Base-by-base conservation (phyloP, 1,284 basidiomycete genomes). In the Waitea zeae region DNA sequence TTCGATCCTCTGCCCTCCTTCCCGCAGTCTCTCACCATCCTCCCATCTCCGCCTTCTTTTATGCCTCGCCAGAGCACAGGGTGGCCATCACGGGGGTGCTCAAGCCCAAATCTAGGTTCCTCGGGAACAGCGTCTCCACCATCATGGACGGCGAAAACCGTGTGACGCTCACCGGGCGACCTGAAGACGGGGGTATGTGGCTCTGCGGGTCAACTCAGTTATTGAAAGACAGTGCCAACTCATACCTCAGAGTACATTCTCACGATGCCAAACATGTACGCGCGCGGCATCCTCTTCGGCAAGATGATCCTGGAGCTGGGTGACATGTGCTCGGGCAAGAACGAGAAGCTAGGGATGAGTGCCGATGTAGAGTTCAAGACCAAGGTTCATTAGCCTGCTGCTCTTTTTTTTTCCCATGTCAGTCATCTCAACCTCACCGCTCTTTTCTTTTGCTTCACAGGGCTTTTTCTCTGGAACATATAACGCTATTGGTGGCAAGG, bases 271-370 rank as follows among this genome's bases (percentile, higher is more conserved):
- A 95, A 93, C 60, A 93, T 93, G 83, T 97, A 95, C 52, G 92
- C 92, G 14, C 73, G 93, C 30, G 93, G 95, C 1, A 98, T 98
- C 46, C 58, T 97, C 30, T 97, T 96, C 52, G 95, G 93, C 12
- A 93, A 90, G 64, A 96, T 99, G 90, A 79, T 97, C 13, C 64
- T 96, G 34, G 93, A 99, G 59, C 66, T 99, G 12, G 93, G 93
- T 6, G 93, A 98, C 56, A 70, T 73, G 19, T 88, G 86, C 48
- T 69, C 64, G n/a, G 84, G 90, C 37, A 71, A 72, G 56, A 92
- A 90, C 57, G 77, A 82, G 42, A 70, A 70, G 45, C 77, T 74
- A 33, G 74, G 76, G 19, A 57, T 89, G 41, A 60, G 54, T 31
- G 84, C 82, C 42, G 89, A 96, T 49, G 61, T 98, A 28, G 90